These are phyloP conservation scores for Geotrichum candidum DNA, from an alignment of 1,139 yeast genomes.

Conservation along the genomic window DNA sequence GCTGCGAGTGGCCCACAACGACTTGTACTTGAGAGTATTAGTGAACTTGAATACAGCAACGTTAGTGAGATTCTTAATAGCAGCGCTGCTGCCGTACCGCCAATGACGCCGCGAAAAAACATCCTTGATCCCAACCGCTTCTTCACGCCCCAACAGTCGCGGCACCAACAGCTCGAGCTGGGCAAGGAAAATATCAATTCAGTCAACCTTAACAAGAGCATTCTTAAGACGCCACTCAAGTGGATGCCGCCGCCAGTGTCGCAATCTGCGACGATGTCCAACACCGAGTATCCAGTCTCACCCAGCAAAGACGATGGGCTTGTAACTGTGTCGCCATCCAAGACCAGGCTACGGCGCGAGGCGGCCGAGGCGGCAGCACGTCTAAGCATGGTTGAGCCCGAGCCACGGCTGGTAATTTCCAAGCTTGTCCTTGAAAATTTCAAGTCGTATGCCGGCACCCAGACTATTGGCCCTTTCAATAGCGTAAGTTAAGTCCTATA, in stretches of 20 bases:
- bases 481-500: slow-evolving; percentile 26
- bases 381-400: slow-evolving; percentile 4
- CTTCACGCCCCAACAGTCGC: neutral
- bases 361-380: slow-evolving; percentile 13
- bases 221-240: neutral
- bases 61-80: neutral
- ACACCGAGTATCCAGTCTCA: neutral
- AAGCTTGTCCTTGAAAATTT: slow-evolving; percentile 58
- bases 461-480: slow-evolving; percentile 90
- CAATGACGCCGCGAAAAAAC: neutral
- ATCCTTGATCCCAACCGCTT: neutral
- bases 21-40: neutral
- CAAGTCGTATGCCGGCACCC: slow-evolving; percentile 95
- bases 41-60: neutral
- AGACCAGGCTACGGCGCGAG: slow-evolving; percentile 12
- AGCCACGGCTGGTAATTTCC: slow-evolving; percentile 48
- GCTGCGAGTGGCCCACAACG: neutral
- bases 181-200: neutral
- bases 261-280: too few relatives aligned
- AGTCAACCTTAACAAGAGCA: neutral
- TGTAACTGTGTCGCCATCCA: slow-evolving; percentile 17
- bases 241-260: neutral
- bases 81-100: neutral
- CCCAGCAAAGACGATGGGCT: slow-evolving; percentile 1
- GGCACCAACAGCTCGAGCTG: neutral